phyloP scores from a whole-genome alignment of 2,329 filamentous ascomycete genomes.

The Fusarium sp. region DNA sequence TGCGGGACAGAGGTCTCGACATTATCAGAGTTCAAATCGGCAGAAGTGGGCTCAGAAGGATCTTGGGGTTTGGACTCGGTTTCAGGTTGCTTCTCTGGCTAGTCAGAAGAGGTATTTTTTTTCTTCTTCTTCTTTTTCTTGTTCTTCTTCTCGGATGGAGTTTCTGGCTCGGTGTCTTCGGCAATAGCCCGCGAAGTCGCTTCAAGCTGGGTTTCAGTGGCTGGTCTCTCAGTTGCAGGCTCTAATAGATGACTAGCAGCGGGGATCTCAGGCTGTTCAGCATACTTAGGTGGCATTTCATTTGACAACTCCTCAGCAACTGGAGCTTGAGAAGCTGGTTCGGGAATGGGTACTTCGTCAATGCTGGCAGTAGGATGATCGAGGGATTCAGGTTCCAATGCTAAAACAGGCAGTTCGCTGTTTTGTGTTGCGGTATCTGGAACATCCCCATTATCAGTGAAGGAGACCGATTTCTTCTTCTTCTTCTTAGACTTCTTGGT shows the following conservation, averaged over 20 bases:
- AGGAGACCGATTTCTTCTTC: slow-evolving; percentile 46
- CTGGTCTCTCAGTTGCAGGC: slow-evolving; percentile 1
- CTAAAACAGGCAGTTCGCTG: slow-evolving; percentile 7
- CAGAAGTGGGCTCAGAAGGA: slow-evolving; percentile 6
- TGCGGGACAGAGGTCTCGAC: slow-evolving; percentile 7
- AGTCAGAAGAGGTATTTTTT: slow-evolving; percentile 36
- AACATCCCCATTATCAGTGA: slow-evolving; percentile 23
- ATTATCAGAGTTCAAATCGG: slow-evolving; percentile 1
- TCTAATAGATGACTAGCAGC: not conserved
- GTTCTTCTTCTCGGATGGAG: slow-evolving; percentile 39
- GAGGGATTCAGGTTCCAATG: slow-evolving; percentile 25
- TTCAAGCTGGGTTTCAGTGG: slow-evolving; percentile 17
- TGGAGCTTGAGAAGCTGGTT: slow-evolving; percentile 24
- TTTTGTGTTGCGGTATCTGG: slow-evolving; percentile 21
- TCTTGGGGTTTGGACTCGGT: slow-evolving; percentile 22
- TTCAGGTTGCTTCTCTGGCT: slow-evolving; percentile 34
- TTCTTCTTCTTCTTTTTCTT: slow-evolving; percentile 57
- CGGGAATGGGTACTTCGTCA: slow-evolving; percentile 12
- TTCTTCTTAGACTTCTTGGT: slow-evolving; percentile 49
- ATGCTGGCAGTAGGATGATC: slow-evolving; percentile 1
- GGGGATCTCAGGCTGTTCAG: slow-evolving; percentile 10
- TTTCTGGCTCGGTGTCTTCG: slow-evolving; percentile 20
- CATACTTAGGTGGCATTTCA: not conserved
- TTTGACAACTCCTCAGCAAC: not conserved
- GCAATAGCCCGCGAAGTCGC: not conserved